Conservation (phyloP, 805 yeast species). For the Ogataea methylovora region DNA sequence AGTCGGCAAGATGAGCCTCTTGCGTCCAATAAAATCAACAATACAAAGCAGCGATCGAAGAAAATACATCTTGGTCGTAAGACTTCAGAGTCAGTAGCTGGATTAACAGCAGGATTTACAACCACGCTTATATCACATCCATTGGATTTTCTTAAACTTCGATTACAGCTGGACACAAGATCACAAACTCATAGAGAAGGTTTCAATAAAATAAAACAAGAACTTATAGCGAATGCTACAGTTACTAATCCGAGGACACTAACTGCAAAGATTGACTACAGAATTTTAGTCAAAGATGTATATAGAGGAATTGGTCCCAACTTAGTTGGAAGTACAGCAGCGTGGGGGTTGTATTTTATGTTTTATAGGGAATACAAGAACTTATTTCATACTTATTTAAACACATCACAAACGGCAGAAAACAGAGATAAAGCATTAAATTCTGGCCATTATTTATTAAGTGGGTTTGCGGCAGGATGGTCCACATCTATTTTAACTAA, state of each 20-base stretch:
- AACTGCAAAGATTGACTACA: conserved; percentile 5
- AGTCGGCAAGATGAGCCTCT: too few species aligned
- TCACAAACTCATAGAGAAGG: conserved; percentile 22
- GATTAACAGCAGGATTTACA: conserved; percentile 71
- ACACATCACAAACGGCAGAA: conserved; percentile 6
- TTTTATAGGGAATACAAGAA: conserved; percentile 60
- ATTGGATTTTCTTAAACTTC: conserved; percentile 72
- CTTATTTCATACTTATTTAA: conserved; percentile 2
- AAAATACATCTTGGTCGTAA: conserved; percentile 5
- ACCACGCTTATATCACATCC: conserved; percentile 87
- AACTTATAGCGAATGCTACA: conserved; percentile 9
- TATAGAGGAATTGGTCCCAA: conserved; percentile 82
- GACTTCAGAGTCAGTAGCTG: conserved; percentile 51
- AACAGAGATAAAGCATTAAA: conserved; percentile 27
- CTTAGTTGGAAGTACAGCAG: conserved; percentile 71
- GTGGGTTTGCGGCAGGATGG: conserved; percentile 68
- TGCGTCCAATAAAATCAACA: too few species aligned
- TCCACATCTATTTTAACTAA: conserved; percentile 73
- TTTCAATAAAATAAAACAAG: conserved; percentile 15
- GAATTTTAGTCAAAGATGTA: conserved; percentile 19
- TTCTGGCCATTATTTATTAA: conserved; percentile 38
- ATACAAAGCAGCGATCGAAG: too few species aligned
- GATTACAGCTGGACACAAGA: conserved; percentile 60
- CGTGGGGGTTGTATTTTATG: conserved; percentile 87
- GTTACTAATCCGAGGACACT: not conserved